A percentile compares a stretch with the other conserved stretches of the same genome.
Evolutionary conservation across 179 eudicot genomes (phyloP).

Genomic region (Vitellaria paradoxa): DNA sequence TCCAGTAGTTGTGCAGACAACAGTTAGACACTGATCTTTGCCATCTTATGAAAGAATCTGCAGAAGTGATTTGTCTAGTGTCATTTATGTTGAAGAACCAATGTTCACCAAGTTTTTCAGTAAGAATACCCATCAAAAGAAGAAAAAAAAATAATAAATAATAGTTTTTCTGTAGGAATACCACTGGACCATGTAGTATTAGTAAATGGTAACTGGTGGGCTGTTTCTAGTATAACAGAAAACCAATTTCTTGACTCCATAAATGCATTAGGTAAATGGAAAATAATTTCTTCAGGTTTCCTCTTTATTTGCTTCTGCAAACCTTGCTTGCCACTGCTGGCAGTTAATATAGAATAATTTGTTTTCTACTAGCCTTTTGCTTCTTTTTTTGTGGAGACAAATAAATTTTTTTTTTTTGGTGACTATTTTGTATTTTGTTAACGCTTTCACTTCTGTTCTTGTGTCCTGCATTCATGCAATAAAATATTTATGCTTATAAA

Average conservation of each 20-base stretch:
- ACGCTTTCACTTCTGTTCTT: not conserved
- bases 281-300: too few relatives aligned
- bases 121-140: too few relatives aligned
- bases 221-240: not conserved
- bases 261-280: too few relatives aligned
- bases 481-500: not conserved
- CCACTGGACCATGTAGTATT: not conserved
- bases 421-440: too few relatives aligned
- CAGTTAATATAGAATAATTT: not conserved
- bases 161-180: not conserved
- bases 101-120: not conserved
- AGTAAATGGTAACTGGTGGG: not conserved
- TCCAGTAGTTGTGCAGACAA: not conserved
- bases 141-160: too few relatives aligned
- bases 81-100: not conserved
- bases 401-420: too few relatives aligned
- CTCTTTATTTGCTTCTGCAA: not conserved
- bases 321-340: not conserved
- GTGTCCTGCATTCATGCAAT: not conserved
- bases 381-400: not conserved
- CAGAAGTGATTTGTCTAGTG: not conserved
- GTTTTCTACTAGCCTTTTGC: not conserved
- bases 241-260: not conserved
- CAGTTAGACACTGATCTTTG: not conserved
- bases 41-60: not conserved